phyloP scores from a whole-genome alignment of 345 rosid species.

The Brassica napus region DNA sequence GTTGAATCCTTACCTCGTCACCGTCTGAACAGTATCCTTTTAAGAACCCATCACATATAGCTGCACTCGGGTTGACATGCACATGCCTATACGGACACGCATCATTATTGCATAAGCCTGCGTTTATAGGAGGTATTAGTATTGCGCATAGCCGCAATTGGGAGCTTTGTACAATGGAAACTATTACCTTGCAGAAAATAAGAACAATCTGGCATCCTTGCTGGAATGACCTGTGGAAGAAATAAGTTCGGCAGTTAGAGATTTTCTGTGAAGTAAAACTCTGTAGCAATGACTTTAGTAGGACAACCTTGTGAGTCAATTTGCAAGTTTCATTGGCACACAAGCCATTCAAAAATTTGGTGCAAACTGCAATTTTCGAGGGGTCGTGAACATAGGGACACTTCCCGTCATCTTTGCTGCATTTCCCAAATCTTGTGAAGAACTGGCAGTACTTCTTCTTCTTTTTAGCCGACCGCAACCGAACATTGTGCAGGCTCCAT shows the following conservation, averaged over 20 bases:
- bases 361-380: conserved; percentile 93
- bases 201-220: conserved; percentile 97
- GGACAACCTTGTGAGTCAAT: conserved; percentile 88
- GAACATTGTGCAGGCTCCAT: conserved; percentile 94
- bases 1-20: conserved; percentile 64
- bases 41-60: conserved; percentile 80
- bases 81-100: conserved; percentile 91
- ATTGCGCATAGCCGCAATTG: neutral
- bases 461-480: conserved; percentile 75
- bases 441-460: conserved; percentile 86
- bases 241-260: conserved; percentile 19
- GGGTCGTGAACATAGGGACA: conserved; percentile 91
- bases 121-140: conserved; percentile 13
- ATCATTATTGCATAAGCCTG: conserved; percentile 88
- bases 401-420: conserved; percentile 91
- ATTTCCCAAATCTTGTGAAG: conserved; percentile 95
- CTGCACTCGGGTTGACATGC: conserved; percentile 79
- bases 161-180: neutral
- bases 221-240: conserved; percentile 84
- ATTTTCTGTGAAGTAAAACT: conserved; percentile 16
- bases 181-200: conserved; percentile 81
- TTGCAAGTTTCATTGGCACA: conserved; percentile 75
- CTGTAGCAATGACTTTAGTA: conserved; percentile 23
- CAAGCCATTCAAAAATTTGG: conserved; percentile 82
- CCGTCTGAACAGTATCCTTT: conserved; percentile 93